Percentiles rank a stretch among this genome's conserved stretches.
These are phyloP conservation scores for Podaxis mareebaensis DNA, from an alignment of 768 basidiomycete species.

Conservation along the genomic window DNA sequence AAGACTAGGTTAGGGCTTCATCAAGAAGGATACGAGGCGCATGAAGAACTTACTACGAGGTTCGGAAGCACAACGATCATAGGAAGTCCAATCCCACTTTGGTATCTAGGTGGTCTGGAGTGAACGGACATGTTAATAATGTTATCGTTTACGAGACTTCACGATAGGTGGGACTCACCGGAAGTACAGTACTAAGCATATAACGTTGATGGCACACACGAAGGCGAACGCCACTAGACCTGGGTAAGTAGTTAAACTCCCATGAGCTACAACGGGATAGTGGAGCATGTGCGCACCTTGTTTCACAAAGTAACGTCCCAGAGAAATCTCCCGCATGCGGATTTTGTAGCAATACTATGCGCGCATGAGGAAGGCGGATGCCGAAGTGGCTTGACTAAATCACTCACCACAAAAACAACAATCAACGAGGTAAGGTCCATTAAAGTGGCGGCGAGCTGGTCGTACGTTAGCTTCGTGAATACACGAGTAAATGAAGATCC, in stretches of 20 bases:
- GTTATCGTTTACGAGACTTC: background rate
- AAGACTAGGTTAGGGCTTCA: background rate
- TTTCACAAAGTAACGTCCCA: conserved; percentile 36
- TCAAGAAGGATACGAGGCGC: background rate
- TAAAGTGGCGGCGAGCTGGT: conserved; percentile 33
- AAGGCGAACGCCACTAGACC: conserved; percentile 35
- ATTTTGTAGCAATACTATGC: conserved; percentile 25
- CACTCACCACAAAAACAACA: conserved; percentile 34
- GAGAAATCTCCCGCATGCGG: conserved; percentile 29
- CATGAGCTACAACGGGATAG: background rate
- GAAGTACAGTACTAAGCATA: conserved; percentile 33
- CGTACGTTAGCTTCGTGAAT: background rate
- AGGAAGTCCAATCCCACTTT: conserved; percentile 37
- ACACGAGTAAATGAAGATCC: background rate
- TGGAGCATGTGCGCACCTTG: conserved; percentile 31
- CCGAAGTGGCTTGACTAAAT: background rate
- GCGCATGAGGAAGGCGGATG: conserved; percentile 16
- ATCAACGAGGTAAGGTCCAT: conserved; percentile 40
- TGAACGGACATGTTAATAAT: background rate
- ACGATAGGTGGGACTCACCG: conserved; percentile 24
- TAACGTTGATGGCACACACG: conserved; percentile 30
- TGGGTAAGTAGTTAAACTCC: conserved; percentile 14
- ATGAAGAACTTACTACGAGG: conserved; percentile 29
- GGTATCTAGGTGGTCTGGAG: conserved; percentile 30
- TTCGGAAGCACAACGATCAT: conserved; percentile 37